phyloP scores from a whole-genome alignment of 805 yeast genomes.

The Starmerella davenportii region DNA sequence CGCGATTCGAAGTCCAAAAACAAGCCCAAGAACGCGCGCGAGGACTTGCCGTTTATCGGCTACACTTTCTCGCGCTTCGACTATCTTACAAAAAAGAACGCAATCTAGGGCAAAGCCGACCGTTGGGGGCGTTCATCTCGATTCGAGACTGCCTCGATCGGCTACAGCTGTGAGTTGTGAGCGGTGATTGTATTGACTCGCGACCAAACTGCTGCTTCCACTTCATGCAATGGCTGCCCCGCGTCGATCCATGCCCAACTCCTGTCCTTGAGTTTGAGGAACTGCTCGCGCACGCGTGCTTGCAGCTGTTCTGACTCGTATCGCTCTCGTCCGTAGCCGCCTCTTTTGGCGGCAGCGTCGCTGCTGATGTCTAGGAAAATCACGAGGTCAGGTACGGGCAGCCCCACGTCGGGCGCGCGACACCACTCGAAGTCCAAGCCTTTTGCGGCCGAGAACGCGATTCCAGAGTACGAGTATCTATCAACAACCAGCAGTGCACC shows the following conservation, averaged over 20 bases:
- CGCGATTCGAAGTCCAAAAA: constrained; percentile 25
- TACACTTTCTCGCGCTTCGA: constrained; percentile 92
- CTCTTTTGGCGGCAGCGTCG: constrained; percentile 31
- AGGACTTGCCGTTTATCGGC: constrained; percentile 92
- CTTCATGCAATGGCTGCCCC: constrained; percentile 41
- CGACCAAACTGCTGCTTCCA: too few relatives aligned
- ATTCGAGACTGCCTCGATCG: too few relatives aligned
- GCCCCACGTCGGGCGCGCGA: constrained; percentile 57
- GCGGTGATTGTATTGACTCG: too few relatives aligned
- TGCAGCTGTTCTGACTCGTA: constrained; percentile 70
- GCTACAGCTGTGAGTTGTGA: too few relatives aligned
- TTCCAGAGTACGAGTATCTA: constrained; percentile 81
- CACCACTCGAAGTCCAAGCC: constrained; percentile 65
- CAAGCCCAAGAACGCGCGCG: constrained; percentile 37
- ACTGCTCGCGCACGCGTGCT: constrained; percentile 43
- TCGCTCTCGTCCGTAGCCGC: constrained; percentile 86
- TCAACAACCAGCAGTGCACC: constrained; percentile 60
- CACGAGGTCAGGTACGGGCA: constrained; percentile 73
- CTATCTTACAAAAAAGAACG: constrained; percentile 44
- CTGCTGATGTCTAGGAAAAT: constrained; percentile 51
- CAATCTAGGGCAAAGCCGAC: too few relatives aligned
- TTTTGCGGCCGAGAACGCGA: constrained; percentile 82
- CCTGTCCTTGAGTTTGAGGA: constrained; percentile 24
- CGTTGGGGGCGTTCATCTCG: too few relatives aligned
- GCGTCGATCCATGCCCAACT: constrained; percentile 39